These are phyloP conservation scores for Candida sp. DNA, from an alignment of 1,139 yeast genomes.

Conservation along the genomic window DNA sequence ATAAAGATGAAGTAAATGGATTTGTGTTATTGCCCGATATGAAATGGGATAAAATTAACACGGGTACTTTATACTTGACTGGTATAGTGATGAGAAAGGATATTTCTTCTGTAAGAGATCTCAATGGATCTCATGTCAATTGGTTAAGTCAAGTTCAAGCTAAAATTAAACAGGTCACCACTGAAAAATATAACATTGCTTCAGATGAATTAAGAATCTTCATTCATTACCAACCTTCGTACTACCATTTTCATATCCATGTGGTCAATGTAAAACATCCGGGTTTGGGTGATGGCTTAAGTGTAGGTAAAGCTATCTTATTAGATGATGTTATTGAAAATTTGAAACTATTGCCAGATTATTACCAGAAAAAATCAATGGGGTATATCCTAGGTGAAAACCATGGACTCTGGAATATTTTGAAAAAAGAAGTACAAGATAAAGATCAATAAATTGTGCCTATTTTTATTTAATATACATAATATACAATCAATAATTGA, in stretches of 20 bases:
- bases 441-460: too few species aligned
- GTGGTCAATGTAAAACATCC: conserved; percentile 74
- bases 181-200: conserved; percentile 32
- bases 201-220: conserved; percentile 64
- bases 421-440: background rate
- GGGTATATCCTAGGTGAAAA: conserved; percentile 70
- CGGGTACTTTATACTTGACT: conserved; percentile 72
- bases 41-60: conserved; percentile 86
- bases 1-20: conserved; percentile 53
- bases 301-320: conserved; percentile 78
- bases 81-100: conserved; percentile 73
- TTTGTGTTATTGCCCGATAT: conserved; percentile 71
- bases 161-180: conserved; percentile 45
- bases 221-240: conserved; percentile 93
- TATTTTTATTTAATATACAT: background rate
- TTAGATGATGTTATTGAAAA: conserved; percentile 82
- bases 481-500: conserved; percentile 46
- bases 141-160: conserved; percentile 49
- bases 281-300: conserved; percentile 69
- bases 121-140: conserved; percentile 53
- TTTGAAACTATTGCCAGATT: conserved; percentile 48
- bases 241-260: conserved; percentile 93
- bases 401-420: conserved; percentile 68
- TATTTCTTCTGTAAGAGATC: conserved; percentile 72
- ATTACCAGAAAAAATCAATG: conserved; percentile 36